phyloP scores from a whole-genome alignment of 306 rosid species.

The Trichosanthes cucumerina region DNA sequence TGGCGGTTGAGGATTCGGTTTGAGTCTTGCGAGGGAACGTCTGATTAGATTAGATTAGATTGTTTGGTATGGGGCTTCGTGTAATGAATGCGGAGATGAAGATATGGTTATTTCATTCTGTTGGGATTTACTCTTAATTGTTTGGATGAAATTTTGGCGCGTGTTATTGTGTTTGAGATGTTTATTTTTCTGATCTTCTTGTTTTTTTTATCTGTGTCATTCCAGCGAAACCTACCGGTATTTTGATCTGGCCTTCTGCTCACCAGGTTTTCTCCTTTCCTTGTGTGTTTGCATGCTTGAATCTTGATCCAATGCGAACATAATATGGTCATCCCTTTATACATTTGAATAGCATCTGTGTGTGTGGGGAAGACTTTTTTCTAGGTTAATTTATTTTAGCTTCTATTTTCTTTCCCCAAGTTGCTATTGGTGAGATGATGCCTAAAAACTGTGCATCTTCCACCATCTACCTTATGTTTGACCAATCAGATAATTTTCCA shows the following conservation, averaged over 20 bases:
- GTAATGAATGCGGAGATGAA: too few species aligned
- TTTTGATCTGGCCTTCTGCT: slow-evolving; percentile 74
- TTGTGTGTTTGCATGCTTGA: not conserved
- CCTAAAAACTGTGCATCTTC: not conserved
- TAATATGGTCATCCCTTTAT: not conserved
- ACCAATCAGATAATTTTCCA: not conserved
- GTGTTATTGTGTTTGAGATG: not conserved
- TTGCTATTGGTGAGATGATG: not conserved
- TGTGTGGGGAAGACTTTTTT: not conserved
- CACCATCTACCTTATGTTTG: not conserved
- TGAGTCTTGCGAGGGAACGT: not conserved
- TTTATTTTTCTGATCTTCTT: not conserved
- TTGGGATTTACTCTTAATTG: not conserved
- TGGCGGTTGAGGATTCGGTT: not conserved
- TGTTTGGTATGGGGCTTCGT: not conserved
- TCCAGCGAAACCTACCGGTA: slow-evolving; percentile 54
- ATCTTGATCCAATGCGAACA: not conserved
- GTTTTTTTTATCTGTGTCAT: slow-evolving; percentile 1
- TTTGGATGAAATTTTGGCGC: not conserved
- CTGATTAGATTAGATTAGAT: not conserved
- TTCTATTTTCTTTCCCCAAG: not conserved
- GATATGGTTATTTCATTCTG: not conserved
- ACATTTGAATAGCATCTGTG: not conserved
- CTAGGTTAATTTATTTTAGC: not conserved
- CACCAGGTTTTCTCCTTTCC: slow-evolving; percentile 24